A percentile compares a stretch with the other conserved stretches of the same genome.
These are phyloP conservation scores for Colletotrichum liriopes DNA, from an alignment of 2,329 filamentous ascomycete species.

Conservation along the genomic window DNA sequence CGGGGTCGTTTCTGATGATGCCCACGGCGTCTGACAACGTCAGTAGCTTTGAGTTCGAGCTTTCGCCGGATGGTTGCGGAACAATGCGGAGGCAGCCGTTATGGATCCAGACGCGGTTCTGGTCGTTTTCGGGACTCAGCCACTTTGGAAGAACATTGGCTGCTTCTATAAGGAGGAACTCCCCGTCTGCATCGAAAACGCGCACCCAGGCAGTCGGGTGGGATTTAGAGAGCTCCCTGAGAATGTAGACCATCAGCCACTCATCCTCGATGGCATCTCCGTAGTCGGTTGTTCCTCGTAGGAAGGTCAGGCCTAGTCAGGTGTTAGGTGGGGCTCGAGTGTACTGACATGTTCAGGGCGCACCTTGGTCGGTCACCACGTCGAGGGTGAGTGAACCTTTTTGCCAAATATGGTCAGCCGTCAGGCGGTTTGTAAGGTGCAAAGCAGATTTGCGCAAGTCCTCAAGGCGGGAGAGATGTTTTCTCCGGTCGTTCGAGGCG, in stretches of 20 bases:
- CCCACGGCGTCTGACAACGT: conserved; percentile 75
- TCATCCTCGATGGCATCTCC: conserved; percentile 97
- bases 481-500: conserved; percentile 61
- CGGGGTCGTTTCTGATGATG: conserved; percentile 70
- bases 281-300: conserved; percentile 87
- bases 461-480: conserved; percentile 77
- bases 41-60: conserved; percentile 60
- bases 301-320: conserved; percentile 66
- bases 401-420: conserved; percentile 97
- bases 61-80: conserved; percentile 62
- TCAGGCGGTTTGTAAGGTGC: conserved; percentile 73
- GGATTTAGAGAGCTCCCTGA: conserved; percentile 83
- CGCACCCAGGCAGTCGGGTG: conserved; percentile 86
- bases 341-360: conserved; percentile 40
- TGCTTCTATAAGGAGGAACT: conserved; percentile 95
- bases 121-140: conserved; percentile 92
- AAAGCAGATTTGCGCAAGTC: conserved; percentile 79
- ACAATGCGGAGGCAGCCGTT: conserved; percentile 83
- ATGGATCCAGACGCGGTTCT: conserved; percentile 92
- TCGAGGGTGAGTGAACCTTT: conserved; percentile 84
- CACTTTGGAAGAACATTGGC: conserved; percentile 89
- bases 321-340: conserved; percentile 10
- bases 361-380: conserved; percentile 72
- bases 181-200: conserved; percentile 89
- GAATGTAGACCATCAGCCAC: conserved; percentile 94